phyloP scores from a whole-genome alignment of 495 filamentous ascomycete genomes.

The Neurospora intermedia region DNA sequence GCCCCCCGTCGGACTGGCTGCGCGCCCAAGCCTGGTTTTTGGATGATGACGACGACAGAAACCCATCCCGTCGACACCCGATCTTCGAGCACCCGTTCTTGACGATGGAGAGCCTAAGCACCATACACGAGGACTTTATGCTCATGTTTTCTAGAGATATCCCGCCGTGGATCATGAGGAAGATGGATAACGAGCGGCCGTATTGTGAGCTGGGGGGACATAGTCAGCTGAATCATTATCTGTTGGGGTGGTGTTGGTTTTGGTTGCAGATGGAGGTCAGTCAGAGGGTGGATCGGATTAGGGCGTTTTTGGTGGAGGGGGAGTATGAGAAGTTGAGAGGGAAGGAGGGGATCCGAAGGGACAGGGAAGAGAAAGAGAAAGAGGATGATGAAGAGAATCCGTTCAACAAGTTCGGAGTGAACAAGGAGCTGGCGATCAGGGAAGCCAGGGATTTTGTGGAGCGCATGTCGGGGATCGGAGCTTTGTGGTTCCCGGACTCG shows the following conservation, averaged over 20 bases:
- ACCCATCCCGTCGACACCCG: not conserved
- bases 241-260: not conserved
- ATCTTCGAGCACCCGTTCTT: not conserved
- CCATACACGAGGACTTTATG: not conserved
- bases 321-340: not conserved
- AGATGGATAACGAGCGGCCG: not conserved
- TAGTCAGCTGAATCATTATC: not conserved
- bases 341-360: not conserved
- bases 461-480: constrained; percentile 22
- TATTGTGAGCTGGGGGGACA: not conserved
- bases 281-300: not conserved
- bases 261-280: constrained; percentile 2
- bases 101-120: not conserved
- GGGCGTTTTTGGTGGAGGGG: not conserved
- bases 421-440: not conserved
- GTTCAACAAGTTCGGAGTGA: constrained; percentile 9
- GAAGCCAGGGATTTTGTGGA: constrained; percentile 18
- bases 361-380: not conserved
- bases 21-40: not conserved
- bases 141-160: not conserved
- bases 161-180: not conserved
- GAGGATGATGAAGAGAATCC: constrained; percentile 5
- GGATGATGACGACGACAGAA: not conserved
- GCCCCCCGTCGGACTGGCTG: not conserved
- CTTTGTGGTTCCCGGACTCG: constrained; percentile 17